Evolutionary conservation across 2,329 filamentous ascomycete genomes (phyloP), one percentile per base, ranked within the genome.

Genomic region (Beauveria australis): DNA sequence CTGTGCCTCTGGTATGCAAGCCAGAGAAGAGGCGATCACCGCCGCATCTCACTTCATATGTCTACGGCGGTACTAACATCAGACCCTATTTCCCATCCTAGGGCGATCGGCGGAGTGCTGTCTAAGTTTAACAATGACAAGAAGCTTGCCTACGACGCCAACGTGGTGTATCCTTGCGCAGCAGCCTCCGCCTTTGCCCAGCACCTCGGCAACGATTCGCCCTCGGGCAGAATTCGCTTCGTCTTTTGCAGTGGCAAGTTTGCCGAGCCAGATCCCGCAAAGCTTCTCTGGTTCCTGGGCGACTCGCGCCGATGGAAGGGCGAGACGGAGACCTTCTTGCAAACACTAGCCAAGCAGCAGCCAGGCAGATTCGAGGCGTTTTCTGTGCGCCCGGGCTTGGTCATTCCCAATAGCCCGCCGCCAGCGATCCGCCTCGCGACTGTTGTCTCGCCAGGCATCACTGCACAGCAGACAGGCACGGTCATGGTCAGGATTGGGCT

Each of bases 1-100:
- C 85, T 81, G 1, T 87, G 83, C 66, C 78, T 89, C 28, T 89
- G 87, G 87, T 86, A 81, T 44, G 77, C 26, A 19, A 33, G 24
- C 24, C 10, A 30, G 16, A 46, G 19, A 19, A 19, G 9, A 55
- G 19, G 8, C 24, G n/a, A n/a, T 28, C 2, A 14, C 40, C 14
- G 12, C 8, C 53, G 16, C 19, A 6, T 43, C 8, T 41, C 16
- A n/a, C 9, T 19, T 24, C 37, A 2, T 14, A 5, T 22, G 10
- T 4, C 28, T 37, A 12, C 48, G 28, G 16, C 9, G 1, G 19
- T 37, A 48, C 41, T 57, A 47, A 48, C 48, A 19, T 30, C 5
- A 3, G 16, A 10, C 9, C 12, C 10, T 24, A 18, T 18, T 33
- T 19, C 18, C n/a, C 40, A 26, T 10, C 16, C 16, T 56, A 79